Conservation (phyloP, 2,329 filamentous ascomycete genomes). For the Exophiala lecanii-corni region DNA sequence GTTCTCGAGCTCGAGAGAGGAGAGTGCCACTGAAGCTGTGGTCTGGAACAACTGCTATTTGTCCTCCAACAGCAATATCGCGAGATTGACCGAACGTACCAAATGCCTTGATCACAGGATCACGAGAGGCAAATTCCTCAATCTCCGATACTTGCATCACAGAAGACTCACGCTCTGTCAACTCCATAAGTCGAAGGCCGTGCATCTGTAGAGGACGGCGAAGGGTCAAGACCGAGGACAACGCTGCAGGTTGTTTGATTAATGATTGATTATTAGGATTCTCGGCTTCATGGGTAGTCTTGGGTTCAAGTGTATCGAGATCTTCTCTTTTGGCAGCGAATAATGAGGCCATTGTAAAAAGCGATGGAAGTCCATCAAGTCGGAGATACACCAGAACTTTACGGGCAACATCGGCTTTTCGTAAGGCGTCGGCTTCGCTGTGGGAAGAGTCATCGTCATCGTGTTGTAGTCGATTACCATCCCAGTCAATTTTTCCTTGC, state of each 20-base stretch:
- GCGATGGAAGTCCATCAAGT: conserved; percentile 74
- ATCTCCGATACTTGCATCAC: conserved; percentile 90
- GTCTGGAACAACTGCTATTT: conserved; percentile 73
- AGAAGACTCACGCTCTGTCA: conserved; percentile 88
- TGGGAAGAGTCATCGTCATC: conserved; percentile 33
- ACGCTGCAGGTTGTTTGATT: conserved; percentile 12
- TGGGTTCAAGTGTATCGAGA: conserved; percentile 24
- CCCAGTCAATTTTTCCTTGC: conserved; percentile 87
- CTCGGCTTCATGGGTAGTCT: conserved; percentile 15
- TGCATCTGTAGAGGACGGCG: conserved; percentile 65
- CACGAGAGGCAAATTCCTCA: conserved; percentile 66
- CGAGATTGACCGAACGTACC: conserved; percentile 80
- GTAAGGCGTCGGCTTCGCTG: conserved; percentile 14
- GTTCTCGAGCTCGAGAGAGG: conserved; percentile 63
- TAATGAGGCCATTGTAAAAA: conserved; percentile 77
- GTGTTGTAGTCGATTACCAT: conserved; percentile 51
- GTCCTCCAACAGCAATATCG: conserved; percentile 75
- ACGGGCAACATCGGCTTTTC: conserved; percentile 37
- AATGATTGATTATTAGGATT: conserved; percentile 7
- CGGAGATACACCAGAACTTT: conserved; percentile 76
- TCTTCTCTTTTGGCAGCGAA: conserved; percentile 38
- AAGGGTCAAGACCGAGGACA: conserved; percentile 10
- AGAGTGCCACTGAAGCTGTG: conserved; percentile 75
- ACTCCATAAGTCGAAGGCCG: conserved; percentile 77
- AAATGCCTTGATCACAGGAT: conserved; percentile 89